Conservation (phyloP, 1,284 basidiomycete genomes). For the Sanghuangporus baumii region DNA sequence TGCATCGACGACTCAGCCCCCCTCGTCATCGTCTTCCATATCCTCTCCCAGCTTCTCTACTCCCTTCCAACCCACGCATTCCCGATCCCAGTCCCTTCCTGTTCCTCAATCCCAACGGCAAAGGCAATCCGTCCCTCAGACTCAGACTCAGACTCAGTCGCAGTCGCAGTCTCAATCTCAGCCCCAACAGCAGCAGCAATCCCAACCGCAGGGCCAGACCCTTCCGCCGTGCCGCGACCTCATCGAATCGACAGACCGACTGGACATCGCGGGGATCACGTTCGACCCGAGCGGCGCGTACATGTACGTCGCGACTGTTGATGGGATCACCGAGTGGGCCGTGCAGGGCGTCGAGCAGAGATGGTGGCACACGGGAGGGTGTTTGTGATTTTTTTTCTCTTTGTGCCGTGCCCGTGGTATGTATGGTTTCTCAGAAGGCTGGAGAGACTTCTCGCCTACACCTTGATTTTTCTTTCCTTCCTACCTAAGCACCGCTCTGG, state of each 20-base stretch:
- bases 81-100: not conserved
- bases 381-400: slow-evolving; percentile 21
- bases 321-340: slow-evolving; percentile 61
- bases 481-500: too few species aligned
- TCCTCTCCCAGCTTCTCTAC: not conserved
- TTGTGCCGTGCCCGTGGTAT: not conserved
- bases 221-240: slow-evolving; percentile 19
- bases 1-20: not conserved
- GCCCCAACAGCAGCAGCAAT: too few species aligned
- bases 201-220: not conserved
- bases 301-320: slow-evolving; percentile 62
- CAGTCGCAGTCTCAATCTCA: not conserved
- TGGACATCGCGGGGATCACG: slow-evolving; percentile 67
- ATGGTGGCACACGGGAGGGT: slow-evolving; percentile 45
- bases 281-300: slow-evolving; percentile 66
- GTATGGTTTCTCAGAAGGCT: not conserved
- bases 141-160: too few species aligned
- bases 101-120: not conserved
- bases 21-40: not conserved
- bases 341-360: slow-evolving; percentile 54
- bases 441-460: not conserved
- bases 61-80: not conserved
- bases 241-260: slow-evolving; percentile 19
- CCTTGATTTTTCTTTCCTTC: not conserved
- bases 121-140: not conserved